phyloP scores from a whole-genome alignment of 805 yeast genomes.

The Spathaspora arborariae region DNA sequence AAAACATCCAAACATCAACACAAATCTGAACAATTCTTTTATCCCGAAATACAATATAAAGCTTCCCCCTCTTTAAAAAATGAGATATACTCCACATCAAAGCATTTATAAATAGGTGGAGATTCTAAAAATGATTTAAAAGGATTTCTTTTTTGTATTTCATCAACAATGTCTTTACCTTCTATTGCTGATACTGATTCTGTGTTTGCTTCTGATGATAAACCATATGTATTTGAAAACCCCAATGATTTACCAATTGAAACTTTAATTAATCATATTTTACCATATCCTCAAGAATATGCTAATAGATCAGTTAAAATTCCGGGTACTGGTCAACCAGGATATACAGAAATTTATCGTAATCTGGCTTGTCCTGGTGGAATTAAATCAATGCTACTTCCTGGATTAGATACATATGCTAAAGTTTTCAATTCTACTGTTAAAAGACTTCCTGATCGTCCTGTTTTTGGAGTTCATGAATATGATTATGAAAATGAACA shows the following conservation, averaged over 20 bases:
- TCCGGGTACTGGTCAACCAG: slow-evolving; percentile 18
- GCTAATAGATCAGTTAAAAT: slow-evolving; percentile 9
- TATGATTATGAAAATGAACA: slow-evolving; percentile 29
- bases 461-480: slow-evolving; percentile 37
- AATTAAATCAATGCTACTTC: slow-evolving; percentile 24
- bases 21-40: not conserved
- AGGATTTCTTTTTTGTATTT: not conserved
- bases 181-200: slow-evolving; percentile 7
- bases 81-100: not conserved
- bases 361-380: slow-evolving; percentile 20
- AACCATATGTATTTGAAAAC: slow-evolving; percentile 8
- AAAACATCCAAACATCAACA: not conserved
- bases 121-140: not conserved
- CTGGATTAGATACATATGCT: slow-evolving; percentile 36
- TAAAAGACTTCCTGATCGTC: slow-evolving; percentile 18
- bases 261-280: slow-evolving; percentile 7
- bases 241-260: slow-evolving; percentile 8
- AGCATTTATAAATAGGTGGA: not conserved
- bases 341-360: slow-evolving; percentile 29
- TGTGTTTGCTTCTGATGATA: slow-evolving; percentile 8
- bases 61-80: not conserved
- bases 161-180: slow-evolving; percentile 5
- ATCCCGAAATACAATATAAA: too few relatives aligned
- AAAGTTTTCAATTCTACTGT: slow-evolving; percentile 27
- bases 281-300: slow-evolving; percentile 5